These are phyloP conservation scores for Thinopyrum elongatum DNA, from an alignment of 176 grass and related monocot species.

Conservation along the genomic window DNA sequence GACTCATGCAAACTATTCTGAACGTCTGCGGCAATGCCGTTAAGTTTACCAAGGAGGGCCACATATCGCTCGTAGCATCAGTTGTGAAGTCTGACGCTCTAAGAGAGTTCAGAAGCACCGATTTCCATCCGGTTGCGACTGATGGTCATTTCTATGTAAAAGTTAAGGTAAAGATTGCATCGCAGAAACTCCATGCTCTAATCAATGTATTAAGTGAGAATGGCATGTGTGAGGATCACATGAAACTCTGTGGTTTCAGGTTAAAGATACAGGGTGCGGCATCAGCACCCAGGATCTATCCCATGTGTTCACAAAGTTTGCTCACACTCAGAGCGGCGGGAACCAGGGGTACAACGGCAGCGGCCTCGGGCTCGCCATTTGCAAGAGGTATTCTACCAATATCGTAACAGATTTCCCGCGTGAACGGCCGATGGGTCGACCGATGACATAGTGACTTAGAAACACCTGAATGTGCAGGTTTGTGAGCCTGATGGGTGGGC, in stretches of 20 bases:
- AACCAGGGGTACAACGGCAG: neutral
- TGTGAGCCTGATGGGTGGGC: conserved; percentile 60
- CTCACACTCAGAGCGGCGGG: neutral
- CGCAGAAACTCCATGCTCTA: neutral
- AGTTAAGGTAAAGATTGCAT: conserved; percentile 48
- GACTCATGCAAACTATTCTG: conserved; percentile 60
- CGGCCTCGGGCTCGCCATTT: conserved; percentile 33
- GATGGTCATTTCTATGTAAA: conserved; percentile 58
- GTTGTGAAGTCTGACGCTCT: conserved; percentile 49
- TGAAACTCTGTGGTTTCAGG: neutral
- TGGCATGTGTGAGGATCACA: neutral
- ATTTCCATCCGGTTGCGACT: conserved; percentile 42
- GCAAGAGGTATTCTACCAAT: conserved; percentile 34
- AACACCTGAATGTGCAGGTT: conserved; percentile 34
- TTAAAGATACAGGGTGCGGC: neutral
- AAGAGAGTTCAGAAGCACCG: conserved; percentile 50
- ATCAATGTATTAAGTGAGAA: neutral
- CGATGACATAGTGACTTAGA: neutral
- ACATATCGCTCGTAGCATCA: conserved; percentile 46
- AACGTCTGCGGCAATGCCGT: conserved; percentile 68
- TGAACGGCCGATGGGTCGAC: neutral
- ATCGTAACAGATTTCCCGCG: neutral
- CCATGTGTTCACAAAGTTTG: conserved; percentile 4
- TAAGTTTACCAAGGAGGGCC: conserved; percentile 74
- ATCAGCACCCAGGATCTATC: neutral